These are phyloP conservation scores for Globisporangium parvum DNA, from an alignment of 352 stramenopile species.

Conservation along the genomic window DNA sequence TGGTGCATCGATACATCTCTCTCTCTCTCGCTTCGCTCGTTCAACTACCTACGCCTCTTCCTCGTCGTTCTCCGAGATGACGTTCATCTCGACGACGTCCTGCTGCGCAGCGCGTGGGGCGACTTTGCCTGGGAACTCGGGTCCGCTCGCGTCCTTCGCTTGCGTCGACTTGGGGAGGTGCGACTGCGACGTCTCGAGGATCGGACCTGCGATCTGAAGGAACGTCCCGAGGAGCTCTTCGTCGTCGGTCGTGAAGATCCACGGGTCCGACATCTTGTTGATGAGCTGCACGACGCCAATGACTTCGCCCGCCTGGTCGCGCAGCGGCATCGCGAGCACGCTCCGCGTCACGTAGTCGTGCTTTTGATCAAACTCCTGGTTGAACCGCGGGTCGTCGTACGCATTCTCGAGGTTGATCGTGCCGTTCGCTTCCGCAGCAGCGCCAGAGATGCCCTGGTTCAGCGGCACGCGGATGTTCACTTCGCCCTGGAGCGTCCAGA, in stretches of 20 bases:
- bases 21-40: no score
- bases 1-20: no score
- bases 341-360: slow-evolving; percentile 82
- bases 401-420: slow-evolving; percentile 81
- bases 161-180: slow-evolving; percentile 50
- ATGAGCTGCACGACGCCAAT: slow-evolving; percentile 88
- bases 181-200: slow-evolving; percentile 82
- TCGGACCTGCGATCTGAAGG: slow-evolving; percentile 83
- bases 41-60: slow-evolving; percentile 31
- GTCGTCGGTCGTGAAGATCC: slow-evolving; percentile 82
- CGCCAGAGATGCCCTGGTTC: slow-evolving; percentile 81
- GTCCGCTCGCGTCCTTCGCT: slow-evolving; percentile 37
- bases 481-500: slow-evolving; percentile 88
- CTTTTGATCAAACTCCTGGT: slow-evolving; percentile 87
- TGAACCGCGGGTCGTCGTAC: slow-evolving; percentile 86
- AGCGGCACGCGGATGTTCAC: slow-evolving; percentile 85
- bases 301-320: slow-evolving; percentile 57
- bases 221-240: slow-evolving; percentile 85
- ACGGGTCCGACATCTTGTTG: slow-evolving; percentile 73
- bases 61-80: slow-evolving; percentile 76
- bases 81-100: slow-evolving; percentile 74
- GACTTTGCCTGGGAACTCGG: slow-evolving; percentile 56
- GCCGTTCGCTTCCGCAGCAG: slow-evolving; percentile 62
- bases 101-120: slow-evolving; percentile 19
- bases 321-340: slow-evolving; percentile 85